Conservation (phyloP, 495 filamentous ascomycete species). For the Penicillium paxilli region DNA sequence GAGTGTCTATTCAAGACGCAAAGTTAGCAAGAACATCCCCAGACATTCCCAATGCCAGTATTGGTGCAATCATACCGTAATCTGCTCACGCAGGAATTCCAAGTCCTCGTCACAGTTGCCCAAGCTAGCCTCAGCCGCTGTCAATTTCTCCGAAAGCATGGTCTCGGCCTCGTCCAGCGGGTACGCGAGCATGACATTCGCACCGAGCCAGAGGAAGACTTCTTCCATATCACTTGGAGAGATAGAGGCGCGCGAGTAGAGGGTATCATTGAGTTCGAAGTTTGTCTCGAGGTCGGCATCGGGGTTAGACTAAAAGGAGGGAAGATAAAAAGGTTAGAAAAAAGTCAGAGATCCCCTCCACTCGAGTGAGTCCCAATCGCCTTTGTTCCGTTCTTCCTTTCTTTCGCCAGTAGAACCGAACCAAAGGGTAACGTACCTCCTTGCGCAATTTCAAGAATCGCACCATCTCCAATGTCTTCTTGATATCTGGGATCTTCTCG, state of each 20-base stretch:
- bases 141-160: slow-evolving; percentile 75
- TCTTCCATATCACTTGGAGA: slow-evolving; percentile 83
- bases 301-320: slow-evolving; percentile 14
- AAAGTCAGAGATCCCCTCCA: neutral
- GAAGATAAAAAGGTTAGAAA: neutral
- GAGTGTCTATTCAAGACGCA: slow-evolving; percentile 66
- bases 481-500: slow-evolving; percentile 96
- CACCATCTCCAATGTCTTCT: slow-evolving; percentile 95
- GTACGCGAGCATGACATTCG: slow-evolving; percentile 97
- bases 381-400: neutral
- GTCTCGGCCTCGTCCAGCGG: slow-evolving; percentile 81
- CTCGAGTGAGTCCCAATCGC: neutral
- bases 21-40: neutral
- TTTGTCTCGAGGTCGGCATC: slow-evolving; percentile 69
- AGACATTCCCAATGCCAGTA: neutral
- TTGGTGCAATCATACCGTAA: slow-evolving; percentile 66
- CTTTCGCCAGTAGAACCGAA: neutral
- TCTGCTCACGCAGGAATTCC: slow-evolving; percentile 94
- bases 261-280: slow-evolving; percentile 94
- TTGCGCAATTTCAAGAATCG: slow-evolving; percentile 66
- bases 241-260: slow-evolving; percentile 85
- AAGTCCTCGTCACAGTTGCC: slow-evolving; percentile 91
- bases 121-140: slow-evolving; percentile 75
- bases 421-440: slow-evolving; percentile 17
- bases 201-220: slow-evolving; percentile 95